Evolutionary conservation across 352 stramenopile genomes (phyloP).

Genomic region (Blastocystis sp.): DNA sequence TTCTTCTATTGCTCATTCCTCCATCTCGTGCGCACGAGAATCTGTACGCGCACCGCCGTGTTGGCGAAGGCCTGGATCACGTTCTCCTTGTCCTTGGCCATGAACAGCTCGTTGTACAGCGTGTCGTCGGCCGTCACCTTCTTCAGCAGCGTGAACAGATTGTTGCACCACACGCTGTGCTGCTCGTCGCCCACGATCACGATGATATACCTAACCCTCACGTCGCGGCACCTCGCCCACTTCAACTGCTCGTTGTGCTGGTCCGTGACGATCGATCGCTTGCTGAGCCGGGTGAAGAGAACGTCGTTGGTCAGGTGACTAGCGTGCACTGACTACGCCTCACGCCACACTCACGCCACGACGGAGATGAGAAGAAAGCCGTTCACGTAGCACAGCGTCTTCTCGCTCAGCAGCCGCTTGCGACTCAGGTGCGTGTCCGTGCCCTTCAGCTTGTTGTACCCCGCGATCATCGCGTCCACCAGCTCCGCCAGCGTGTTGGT

Average conservation of each 20-base stretch:
- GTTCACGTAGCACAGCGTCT: background rate
- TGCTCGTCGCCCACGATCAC: background rate
- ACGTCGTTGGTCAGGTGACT: slow-evolving; percentile 29
- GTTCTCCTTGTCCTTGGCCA: background rate
- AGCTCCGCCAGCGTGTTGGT: background rate
- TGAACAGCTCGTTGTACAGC: slow-evolving; percentile 24
- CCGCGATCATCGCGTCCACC: background rate
- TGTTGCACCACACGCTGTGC: slow-evolving; percentile 20
- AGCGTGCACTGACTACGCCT: background rate
- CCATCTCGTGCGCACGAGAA: background rate
- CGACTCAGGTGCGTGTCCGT: background rate
- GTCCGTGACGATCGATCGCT: background rate
- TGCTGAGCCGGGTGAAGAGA: background rate
- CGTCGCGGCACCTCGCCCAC: background rate
- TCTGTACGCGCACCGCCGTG: slow-evolving; percentile 37
- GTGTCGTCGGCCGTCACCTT: background rate
- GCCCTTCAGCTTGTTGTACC: slow-evolving; percentile 27
- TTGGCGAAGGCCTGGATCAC: slow-evolving; percentile 14
- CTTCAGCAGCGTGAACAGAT: slow-evolving; percentile 9
- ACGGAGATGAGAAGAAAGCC: slow-evolving; percentile 44
- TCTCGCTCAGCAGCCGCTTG: background rate
- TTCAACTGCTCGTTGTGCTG: slow-evolving; percentile 19
- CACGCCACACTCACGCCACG: background rate
- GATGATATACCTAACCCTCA: slow-evolving; percentile 3
- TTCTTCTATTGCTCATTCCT: slow-evolving; percentile 9